Evolutionary conservation across 768 basidiomycete species (phyloP).

Genomic region (Cubamyces lactineus): DNA sequence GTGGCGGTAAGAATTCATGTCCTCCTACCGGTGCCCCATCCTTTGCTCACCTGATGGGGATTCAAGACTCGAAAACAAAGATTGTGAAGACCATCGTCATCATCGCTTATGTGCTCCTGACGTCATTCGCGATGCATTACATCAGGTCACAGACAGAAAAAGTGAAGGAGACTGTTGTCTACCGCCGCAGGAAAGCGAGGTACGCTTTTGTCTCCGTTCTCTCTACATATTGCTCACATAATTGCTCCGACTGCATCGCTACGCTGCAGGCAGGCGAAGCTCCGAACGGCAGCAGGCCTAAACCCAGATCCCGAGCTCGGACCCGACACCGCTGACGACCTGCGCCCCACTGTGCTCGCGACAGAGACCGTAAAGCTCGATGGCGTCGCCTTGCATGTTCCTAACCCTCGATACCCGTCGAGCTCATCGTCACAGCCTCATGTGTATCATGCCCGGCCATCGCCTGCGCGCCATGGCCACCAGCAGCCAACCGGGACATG

Average conservation of each 20-base stretch:
- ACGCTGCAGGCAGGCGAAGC: slow-evolving; percentile 13
- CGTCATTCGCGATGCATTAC: slow-evolving; percentile 79
- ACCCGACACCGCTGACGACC: not conserved
- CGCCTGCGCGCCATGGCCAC: too few species aligned
- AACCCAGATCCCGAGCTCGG: not conserved
- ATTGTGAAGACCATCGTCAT: slow-evolving; percentile 70
- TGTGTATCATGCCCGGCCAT: too few species aligned
- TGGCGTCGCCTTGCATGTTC: slow-evolving; percentile 7
- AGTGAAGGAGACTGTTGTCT: slow-evolving; percentile 64
- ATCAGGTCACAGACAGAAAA: slow-evolving; percentile 69
- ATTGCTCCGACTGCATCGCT: too few species aligned
- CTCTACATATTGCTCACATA: not conserved
- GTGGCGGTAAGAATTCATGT: slow-evolving; percentile 29
- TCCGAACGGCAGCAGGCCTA: slow-evolving; percentile 5
- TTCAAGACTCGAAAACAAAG: slow-evolving; percentile 42
- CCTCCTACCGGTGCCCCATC: not conserved
- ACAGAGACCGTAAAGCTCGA: slow-evolving; percentile 3
- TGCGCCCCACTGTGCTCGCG: not conserved
- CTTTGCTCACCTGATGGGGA: not conserved
- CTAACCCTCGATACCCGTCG: not conserved
- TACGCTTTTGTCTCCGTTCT: slow-evolving; percentile 28
- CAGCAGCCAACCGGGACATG: not conserved
- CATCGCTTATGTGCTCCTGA: slow-evolving; percentile 67
- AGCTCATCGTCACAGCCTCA: too few species aligned
- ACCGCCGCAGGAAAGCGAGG: slow-evolving; percentile 70